Evolutionary conservation across 257 asterid genomes (phyloP).

Genomic region (Galeopsis tetrahit): DNA sequence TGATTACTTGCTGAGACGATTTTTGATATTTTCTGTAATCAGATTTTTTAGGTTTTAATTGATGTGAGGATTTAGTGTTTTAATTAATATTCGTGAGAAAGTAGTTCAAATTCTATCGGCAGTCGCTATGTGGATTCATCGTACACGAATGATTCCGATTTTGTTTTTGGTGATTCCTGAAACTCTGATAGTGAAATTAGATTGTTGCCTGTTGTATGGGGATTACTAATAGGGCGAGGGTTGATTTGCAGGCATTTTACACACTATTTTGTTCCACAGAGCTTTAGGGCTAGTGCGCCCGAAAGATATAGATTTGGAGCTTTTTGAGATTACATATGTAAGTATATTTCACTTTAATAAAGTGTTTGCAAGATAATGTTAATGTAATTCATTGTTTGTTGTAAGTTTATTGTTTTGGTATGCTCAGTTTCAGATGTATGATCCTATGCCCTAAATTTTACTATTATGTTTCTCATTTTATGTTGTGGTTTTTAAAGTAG

Average conservation of each 20-base stretch:
- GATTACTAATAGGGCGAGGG: conserved; percentile 32
- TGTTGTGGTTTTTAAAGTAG: conserved; percentile 2
- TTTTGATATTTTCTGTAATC: not conserved
- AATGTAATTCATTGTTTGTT: not conserved
- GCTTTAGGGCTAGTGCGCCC: conserved; percentile 96
- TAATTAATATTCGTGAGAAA: not conserved
- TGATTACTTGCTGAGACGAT: not conserved
- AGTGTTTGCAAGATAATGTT: not conserved
- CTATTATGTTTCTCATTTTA: not conserved
- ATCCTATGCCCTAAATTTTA: not conserved
- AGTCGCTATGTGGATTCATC: conserved; percentile 26
- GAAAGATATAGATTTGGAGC: conserved; percentile 90
- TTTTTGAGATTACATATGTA: conserved; percentile 94
- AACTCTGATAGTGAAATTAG: conserved; percentile 7
- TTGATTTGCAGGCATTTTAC: conserved; percentile 84
- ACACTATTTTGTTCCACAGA: conserved; percentile 85
- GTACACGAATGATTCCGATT: not conserved
- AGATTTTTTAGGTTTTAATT: conserved; percentile 25
- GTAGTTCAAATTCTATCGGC: not conserved
- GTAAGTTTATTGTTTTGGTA: not conserved
- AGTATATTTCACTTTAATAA: conserved; percentile 38
- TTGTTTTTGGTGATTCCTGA: not conserved
- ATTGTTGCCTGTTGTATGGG: conserved; percentile 16
- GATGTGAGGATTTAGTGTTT: conserved; percentile 16
- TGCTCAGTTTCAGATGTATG: conserved; percentile 9